Percentiles rank a stretch among this genome's conserved stretches.
Evolutionary conservation across 306 rosid genomes (phyloP).

Genomic region (Geum urbanum): DNA sequence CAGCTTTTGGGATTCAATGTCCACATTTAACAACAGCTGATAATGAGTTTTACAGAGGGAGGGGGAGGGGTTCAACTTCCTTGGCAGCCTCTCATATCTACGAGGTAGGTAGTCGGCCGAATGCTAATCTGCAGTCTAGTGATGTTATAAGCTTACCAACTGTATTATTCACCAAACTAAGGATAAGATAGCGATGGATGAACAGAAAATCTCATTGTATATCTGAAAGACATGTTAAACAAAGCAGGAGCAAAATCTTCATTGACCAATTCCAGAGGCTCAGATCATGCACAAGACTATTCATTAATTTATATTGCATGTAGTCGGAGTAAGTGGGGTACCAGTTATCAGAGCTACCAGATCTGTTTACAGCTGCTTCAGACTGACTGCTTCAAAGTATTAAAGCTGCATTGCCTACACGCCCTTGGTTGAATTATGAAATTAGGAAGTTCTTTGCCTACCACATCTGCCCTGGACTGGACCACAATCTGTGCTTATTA

Average conservation of each 20-base stretch:
- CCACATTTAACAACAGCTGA: conserved; percentile 15
- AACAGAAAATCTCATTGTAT: background rate
- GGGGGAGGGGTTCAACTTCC: background rate
- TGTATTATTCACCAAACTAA: conserved; percentile 8
- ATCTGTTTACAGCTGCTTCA: background rate
- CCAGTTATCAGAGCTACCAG: conserved; percentile 3
- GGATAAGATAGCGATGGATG: conserved; percentile 17
- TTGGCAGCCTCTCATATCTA: conserved; percentile 13
- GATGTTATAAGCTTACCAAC: conserved; percentile 21
- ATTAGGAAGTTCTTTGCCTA: background rate
- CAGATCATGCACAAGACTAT: background rate
- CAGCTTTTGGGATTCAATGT: conserved; percentile 30
- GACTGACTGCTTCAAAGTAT: conserved; percentile 11
- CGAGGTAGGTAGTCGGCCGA: conserved; percentile 4
- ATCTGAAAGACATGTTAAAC: background rate
- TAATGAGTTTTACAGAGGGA: background rate
- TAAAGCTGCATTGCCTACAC: background rate
- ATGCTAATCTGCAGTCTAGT: background rate
- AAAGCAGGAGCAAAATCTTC: conserved; percentile 2
- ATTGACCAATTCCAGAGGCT: background rate
- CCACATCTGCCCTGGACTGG: conserved; percentile 2
- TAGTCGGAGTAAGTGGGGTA: conserved; percentile 1
- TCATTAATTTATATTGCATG: background rate
- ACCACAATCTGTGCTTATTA: background rate
- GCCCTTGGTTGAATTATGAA: background rate